A percentile compares a stretch with the other conserved stretches of the same genome.
These are phyloP conservation scores for Ustilago hordei DNA, from an alignment of 1,284 basidiomycete species.

Conservation along the genomic window DNA sequence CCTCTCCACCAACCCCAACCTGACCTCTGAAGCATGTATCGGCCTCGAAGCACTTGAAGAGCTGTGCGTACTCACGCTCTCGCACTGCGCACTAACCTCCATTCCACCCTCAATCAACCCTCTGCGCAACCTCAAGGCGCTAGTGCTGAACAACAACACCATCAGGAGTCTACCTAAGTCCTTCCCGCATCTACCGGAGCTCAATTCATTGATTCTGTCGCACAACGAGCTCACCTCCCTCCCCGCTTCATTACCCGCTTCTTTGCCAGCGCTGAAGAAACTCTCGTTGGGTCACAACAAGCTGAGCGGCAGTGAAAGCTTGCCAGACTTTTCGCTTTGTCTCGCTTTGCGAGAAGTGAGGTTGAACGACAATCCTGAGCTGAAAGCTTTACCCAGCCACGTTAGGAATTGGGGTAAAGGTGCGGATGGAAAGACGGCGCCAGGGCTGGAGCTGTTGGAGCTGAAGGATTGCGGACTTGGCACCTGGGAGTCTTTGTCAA, in stretches of 20 bases:
- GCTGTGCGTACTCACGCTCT: slow-evolving; percentile 54
- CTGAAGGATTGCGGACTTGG: slow-evolving; percentile 61
- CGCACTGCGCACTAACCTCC: slow-evolving; percentile 47
- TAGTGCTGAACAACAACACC: slow-evolving; percentile 62
- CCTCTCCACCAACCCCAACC: slow-evolving; percentile 24
- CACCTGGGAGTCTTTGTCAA: slow-evolving; percentile 44
- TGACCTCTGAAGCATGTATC: slow-evolving; percentile 35
- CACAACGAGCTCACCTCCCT: slow-evolving; percentile 56
- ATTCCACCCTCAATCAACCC: slow-evolving; percentile 46
- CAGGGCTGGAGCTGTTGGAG: slow-evolving; percentile 60
- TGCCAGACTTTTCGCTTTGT: slow-evolving; percentile 65
- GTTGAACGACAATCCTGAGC: slow-evolving; percentile 51
- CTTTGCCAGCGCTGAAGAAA: slow-evolving; percentile 63
- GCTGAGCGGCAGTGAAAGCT: slow-evolving; percentile 27
- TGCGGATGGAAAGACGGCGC: slow-evolving; percentile 53
- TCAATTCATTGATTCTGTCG: slow-evolving; percentile 68
- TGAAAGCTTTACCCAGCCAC: slow-evolving; percentile 51
- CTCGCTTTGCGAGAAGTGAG: slow-evolving; percentile 61
- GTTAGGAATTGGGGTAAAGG: slow-evolving; percentile 61
- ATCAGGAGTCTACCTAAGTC: slow-evolving; percentile 32
- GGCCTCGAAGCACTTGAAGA: slow-evolving; percentile 46
- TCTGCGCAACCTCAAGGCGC: slow-evolving; percentile 55
- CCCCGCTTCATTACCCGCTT: slow-evolving; percentile 56
- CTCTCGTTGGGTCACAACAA: slow-evolving; percentile 61
- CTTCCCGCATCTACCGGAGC: slow-evolving; percentile 63